Base-by-base conservation (phyloP, 148 eudicot genomes). In the Dianthus caryophyllus region DNA sequence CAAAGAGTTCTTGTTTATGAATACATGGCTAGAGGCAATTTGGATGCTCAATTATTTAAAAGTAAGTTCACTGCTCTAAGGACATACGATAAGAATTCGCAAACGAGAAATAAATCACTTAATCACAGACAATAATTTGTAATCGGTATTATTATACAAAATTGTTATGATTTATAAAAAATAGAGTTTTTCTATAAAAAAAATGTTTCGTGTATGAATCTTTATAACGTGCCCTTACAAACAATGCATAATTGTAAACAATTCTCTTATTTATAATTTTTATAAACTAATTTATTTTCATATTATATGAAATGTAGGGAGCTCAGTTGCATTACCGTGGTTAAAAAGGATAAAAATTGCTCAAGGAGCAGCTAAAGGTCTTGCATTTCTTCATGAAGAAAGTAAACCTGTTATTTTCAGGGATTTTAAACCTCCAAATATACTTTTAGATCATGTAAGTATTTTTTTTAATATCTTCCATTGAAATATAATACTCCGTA, bases 1-100 rank as follows among this genome's bases (percentile, higher is more conserved):
- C 88, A 91, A 16, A 85, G 97, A 76, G 85, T 89, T 71, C 88
- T 91, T 52, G 84, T 91, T 29, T 91, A 91, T 66, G 93, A 89
- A 30, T 91, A 85, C 73, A 84, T 91, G 93, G 70, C 83, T 16
- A 75, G 90, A 24, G 97, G 96, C 49, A 89, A 81, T 53, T 76
- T 91, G 43, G 96, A 85, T 65, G 79, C 78, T 70, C 96, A 82
- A 71, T 73, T 91, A 65, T 89, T 91, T 65, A 76, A 78, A 80
- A 85, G 96, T 88, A 85, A 65, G 77, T 52, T 50, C 26, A 0
- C 5, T 53, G 4, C 6, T 60, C n/a, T 29, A 7, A 26, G 9
- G 9, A 9, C 8, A 33, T 33, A 33, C n/a, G n/a, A n/a, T n/a
- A n/a, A n/a, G n/a, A n/a, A n/a, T n/a, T n/a, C n/a, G n/a, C n/a